phyloP scores from a whole-genome alignment of 345 rosid genomes.

The Linum usitatissimum region DNA sequence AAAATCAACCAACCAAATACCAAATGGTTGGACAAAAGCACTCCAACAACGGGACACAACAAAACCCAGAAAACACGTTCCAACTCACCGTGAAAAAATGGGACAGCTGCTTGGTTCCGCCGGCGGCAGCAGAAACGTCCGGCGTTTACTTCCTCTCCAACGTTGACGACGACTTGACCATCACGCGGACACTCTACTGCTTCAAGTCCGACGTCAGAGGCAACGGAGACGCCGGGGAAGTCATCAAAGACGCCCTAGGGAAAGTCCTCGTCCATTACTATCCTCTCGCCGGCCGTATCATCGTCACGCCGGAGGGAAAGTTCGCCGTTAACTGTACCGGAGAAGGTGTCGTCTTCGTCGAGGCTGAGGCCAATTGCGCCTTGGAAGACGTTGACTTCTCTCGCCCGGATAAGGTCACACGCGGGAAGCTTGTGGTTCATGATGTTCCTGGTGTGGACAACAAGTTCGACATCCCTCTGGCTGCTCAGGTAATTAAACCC shows the following conservation, averaged over 20 bases:
- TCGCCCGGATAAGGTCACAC: slow-evolving; percentile 62
- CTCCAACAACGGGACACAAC: slow-evolving; percentile 26
- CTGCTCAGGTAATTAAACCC: not conserved
- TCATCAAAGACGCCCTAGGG: not conserved
- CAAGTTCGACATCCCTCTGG: not conserved
- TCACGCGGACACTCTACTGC: not conserved
- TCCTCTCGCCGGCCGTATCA: slow-evolving; percentile 1
- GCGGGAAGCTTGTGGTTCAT: slow-evolving; percentile 75
- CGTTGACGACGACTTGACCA: not conserved
- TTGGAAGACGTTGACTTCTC: slow-evolving; percentile 71
- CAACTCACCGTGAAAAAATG: not conserved
- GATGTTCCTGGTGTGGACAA: slow-evolving; percentile 33
- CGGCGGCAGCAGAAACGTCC: not conserved
- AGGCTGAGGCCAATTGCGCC: slow-evolving; percentile 62
- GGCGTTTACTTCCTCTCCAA: slow-evolving; percentile 5
- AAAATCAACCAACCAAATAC: too few relatives aligned
- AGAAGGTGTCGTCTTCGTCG: slow-evolving; percentile 78
- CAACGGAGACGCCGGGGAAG: not conserved
- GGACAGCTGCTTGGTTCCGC: not conserved
- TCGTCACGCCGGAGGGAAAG: slow-evolving; percentile 38
- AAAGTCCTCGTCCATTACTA: slow-evolving; percentile 2
- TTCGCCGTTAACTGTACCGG: slow-evolving; percentile 64
- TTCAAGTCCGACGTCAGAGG: not conserved
- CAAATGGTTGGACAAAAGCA: too few relatives aligned
- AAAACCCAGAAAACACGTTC: not conserved